Evolutionary conservation across 305 asterid species (phyloP).

Genomic region (Ilex paraguariensis): DNA sequence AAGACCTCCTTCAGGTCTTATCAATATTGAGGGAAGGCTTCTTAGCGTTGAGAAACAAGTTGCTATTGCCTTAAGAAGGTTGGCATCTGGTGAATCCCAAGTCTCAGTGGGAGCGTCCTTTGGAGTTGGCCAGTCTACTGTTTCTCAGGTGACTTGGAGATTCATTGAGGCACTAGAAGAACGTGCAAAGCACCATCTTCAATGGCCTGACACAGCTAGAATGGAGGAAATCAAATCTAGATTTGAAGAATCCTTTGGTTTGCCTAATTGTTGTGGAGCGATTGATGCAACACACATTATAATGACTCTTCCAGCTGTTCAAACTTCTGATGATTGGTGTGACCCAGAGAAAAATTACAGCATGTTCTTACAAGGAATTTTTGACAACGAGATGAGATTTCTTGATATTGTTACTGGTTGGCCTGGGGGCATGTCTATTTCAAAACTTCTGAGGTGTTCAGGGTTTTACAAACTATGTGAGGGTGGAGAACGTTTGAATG

Average conservation of each 20-base stretch:
- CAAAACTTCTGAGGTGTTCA: slow-evolving; percentile 62
- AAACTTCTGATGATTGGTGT: slow-evolving; percentile 95
- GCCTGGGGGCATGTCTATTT: slow-evolving; percentile 95
- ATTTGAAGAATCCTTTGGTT: slow-evolving; percentile 48
- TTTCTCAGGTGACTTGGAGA: slow-evolving; percentile 96
- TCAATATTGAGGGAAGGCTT: slow-evolving; percentile 95
- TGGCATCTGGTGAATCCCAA: slow-evolving; percentile 98
- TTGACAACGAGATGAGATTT: slow-evolving; percentile 63
- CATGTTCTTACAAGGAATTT: slow-evolving; percentile 88
- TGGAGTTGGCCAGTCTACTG: slow-evolving; percentile 99
- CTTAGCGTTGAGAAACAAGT: slow-evolving; percentile 97
- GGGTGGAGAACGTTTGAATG: slow-evolving; percentile 60
- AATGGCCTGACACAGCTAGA: slow-evolving; percentile 61
- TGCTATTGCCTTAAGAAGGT: slow-evolving; percentile 83
- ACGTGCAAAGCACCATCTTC: slow-evolving; percentile 86
- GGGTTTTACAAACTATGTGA: slow-evolving; percentile 81
- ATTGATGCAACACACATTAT: slow-evolving; percentile 80
- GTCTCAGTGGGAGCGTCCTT: slow-evolving; percentile 95
- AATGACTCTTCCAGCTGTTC: slow-evolving; percentile 94
- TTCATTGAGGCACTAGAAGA: slow-evolving; percentile 94
- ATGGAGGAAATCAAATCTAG: slow-evolving; percentile 50
- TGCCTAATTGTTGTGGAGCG: slow-evolving; percentile 93
- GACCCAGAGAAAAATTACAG: slow-evolving; percentile 88
- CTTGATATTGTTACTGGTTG: slow-evolving; percentile 87
- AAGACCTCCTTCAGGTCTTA: slow-evolving; percentile 97